A percentile compares a stretch with the other conserved stretches of the same genome.
These are phyloP conservation scores for Hebeloma cylindrosporum DNA, from an alignment of 768 basidiomycete species.

Conservation along the genomic window DNA sequence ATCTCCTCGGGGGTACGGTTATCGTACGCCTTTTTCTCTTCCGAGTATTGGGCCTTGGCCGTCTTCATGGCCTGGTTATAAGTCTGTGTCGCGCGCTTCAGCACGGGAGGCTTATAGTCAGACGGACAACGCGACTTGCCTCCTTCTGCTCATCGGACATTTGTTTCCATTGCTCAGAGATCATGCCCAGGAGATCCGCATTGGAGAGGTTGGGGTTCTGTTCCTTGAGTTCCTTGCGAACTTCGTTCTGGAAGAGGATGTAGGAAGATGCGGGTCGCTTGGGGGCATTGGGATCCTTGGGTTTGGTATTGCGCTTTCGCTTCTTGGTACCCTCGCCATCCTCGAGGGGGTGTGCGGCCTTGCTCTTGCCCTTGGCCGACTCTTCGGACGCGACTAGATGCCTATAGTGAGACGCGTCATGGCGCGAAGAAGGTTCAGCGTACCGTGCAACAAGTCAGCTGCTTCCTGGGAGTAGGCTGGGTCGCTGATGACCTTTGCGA, in stretches of 20 bases:
- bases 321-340: slow-evolving; percentile 48
- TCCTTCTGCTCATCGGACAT: slow-evolving; percentile 71
- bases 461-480: slow-evolving; percentile 28
- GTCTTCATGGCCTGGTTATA: slow-evolving; percentile 53
- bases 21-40: slow-evolving; percentile 66
- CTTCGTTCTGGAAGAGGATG: slow-evolving; percentile 91
- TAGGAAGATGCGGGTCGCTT: slow-evolving; percentile 93
- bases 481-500: slow-evolving; percentile 49
- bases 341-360: slow-evolving; percentile 37
- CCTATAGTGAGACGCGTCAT: slow-evolving; percentile 17
- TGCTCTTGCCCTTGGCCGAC: slow-evolving; percentile 51
- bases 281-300: slow-evolving; percentile 90
- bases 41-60: slow-evolving; percentile 65
- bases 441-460: slow-evolving; percentile 23
- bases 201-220: slow-evolving; percentile 65
- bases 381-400: slow-evolving; percentile 20
- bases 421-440: slow-evolving; percentile 16
- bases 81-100: slow-evolving; percentile 35
- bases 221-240: slow-evolving; percentile 71
- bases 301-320: slow-evolving; percentile 62
- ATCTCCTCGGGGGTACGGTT: slow-evolving; percentile 50
- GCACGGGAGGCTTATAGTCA: slow-evolving; percentile 5
- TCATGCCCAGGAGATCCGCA: slow-evolving; percentile 67
- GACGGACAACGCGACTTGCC: slow-evolving; percentile 46
- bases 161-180: slow-evolving; percentile 71